A percentile compares a stretch with the other conserved stretches of the same genome.
phyloP scores from a whole-genome alignment of 1,284 basidiomycete genomes.

The Pascua sp. region DNA sequence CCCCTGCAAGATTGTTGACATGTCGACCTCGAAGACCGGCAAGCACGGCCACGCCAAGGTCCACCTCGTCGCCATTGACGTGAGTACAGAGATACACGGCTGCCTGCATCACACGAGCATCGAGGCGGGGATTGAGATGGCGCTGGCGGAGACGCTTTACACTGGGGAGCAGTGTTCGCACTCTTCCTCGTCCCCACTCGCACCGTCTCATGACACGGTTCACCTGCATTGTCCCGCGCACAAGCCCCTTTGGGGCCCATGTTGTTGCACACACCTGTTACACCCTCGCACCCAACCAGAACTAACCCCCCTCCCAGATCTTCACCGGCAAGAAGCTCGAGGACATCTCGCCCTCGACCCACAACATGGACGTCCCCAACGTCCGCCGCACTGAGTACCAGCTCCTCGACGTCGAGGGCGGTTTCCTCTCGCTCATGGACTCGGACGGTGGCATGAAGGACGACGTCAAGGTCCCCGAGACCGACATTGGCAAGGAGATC shows the following conservation, averaged over 20 bases:
- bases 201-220: not conserved
- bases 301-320: slow-evolving; percentile 59
- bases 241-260: no score
- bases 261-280: not conserved
- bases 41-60: slow-evolving; percentile 99
- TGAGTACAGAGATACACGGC: slow-evolving; percentile 52
- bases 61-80: slow-evolving; percentile 94
- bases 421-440: slow-evolving; percentile 93
- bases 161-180: not conserved
- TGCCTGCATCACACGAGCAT: not conserved
- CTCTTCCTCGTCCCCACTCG: not conserved
- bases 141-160: not conserved
- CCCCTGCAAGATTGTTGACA: slow-evolving; percentile 98
- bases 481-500: slow-evolving; percentile 76
- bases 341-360: slow-evolving; percentile 89
- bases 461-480: slow-evolving; percentile 90
- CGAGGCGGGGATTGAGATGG: not conserved
- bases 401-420: slow-evolving; percentile 82
- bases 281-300: not conserved
- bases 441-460: slow-evolving; percentile 82
- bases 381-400: slow-evolving; percentile 87
- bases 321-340: slow-evolving; percentile 96
- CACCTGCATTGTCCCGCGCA: no score
- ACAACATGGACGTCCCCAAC: slow-evolving; percentile 88
- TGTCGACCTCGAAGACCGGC: slow-evolving; percentile 90